Evolutionary conservation across 345 rosid species (phyloP).

Genomic region (Ailanthus altissimus): DNA sequence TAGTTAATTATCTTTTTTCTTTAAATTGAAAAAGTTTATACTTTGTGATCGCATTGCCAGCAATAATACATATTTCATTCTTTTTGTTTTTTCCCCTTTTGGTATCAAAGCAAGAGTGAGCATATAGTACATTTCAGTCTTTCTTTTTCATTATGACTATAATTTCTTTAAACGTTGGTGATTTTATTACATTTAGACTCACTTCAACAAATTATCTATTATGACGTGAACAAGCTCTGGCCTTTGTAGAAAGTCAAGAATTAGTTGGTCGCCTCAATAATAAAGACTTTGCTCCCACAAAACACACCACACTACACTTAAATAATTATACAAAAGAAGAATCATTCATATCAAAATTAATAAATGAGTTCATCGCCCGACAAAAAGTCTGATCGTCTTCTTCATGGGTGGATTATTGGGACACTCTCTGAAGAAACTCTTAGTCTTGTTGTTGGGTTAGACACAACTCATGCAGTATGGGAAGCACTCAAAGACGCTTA

Average conservation of each 20-base stretch:
- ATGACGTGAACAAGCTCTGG: neutral
- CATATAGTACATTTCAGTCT: too few species aligned
- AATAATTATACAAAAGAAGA: neutral
- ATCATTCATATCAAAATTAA: neutral
- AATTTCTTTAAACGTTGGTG: neutral
- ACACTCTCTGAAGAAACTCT: neutral
- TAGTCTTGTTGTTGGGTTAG: neutral
- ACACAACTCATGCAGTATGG: neutral
- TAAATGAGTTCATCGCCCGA: slow-evolving; percentile 2
- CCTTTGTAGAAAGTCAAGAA: slow-evolving; percentile 16
- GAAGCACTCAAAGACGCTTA: neutral
- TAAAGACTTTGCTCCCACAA: neutral
- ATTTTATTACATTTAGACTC: neutral
- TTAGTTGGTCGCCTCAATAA: neutral
- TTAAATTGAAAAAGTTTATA: too few species aligned
- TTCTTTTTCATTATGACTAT: too few species aligned
- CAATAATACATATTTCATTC: too few species aligned
- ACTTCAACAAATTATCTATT: neutral
- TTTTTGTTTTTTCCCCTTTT: too few species aligned
- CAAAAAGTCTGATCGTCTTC: slow-evolving; percentile 18
- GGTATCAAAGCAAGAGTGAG: too few species aligned
- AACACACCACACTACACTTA: neutral
- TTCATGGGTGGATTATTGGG: slow-evolving; percentile 7
- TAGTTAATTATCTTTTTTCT: too few species aligned
- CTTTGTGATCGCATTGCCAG: too few species aligned